Conservation (phyloP, 2,329 filamentous ascomycete genomes). For the Penicillium sp. region DNA sequence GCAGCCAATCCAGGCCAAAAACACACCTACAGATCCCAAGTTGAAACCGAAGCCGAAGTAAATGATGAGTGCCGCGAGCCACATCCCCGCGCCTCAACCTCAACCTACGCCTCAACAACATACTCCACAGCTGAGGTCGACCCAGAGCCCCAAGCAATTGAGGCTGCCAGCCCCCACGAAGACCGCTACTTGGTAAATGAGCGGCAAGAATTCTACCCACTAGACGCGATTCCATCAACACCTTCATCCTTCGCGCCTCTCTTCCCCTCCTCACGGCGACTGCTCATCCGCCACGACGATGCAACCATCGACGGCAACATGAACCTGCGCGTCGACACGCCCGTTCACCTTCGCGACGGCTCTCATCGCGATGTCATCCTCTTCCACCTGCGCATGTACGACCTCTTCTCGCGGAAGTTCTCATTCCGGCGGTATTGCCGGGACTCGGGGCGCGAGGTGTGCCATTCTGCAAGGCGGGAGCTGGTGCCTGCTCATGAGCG, state of each 20-base stretch:
- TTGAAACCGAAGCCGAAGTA: not conserved
- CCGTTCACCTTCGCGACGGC: constrained; percentile 58
- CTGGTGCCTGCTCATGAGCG: constrained; percentile 55
- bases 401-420: constrained; percentile 80
- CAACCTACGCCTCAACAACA: constrained; percentile 76
- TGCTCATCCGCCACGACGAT: constrained; percentile 87
- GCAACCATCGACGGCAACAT: constrained; percentile 89
- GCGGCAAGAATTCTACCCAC: constrained; percentile 59
- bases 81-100: constrained; percentile 58
- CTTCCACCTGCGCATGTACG: constrained; percentile 94
- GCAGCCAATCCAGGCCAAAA: not conserved
- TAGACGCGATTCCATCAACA: constrained; percentile 70
- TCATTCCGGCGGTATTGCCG: constrained; percentile 88
- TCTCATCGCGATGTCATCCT: constrained; percentile 67
- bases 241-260: constrained; percentile 77
- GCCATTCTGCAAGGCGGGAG: constrained; percentile 69
- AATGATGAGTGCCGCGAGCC: not conserved
- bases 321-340: constrained; percentile 86
- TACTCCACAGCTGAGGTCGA: constrained; percentile 57
- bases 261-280: constrained; percentile 78
- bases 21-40: not conserved
- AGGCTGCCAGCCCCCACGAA: not conserved
- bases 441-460: constrained; percentile 89
- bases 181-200: constrained; percentile 49
- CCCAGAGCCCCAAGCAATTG: constrained; percentile 33